Evolutionary conservation across 2,329 filamentous ascomycete species (phyloP), one percentile per base, ranked within the genome.

Genomic region (Hypoxylon sp.): DNA sequence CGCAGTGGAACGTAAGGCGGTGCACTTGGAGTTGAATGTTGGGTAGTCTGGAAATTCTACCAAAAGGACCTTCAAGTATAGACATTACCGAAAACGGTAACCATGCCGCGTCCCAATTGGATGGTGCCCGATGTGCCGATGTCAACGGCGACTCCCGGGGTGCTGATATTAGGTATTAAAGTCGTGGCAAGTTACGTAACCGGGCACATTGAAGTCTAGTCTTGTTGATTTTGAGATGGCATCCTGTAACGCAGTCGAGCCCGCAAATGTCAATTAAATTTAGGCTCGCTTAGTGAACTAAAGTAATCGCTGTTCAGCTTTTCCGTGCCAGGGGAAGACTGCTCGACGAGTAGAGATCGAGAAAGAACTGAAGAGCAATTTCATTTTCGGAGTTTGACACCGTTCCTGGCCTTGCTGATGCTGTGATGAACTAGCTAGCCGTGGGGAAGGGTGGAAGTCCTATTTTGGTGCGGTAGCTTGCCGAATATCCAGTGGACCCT

Each of bases 51-150:
- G 17, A 44, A 17, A 44, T 10, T 44, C 8, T 44, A 44, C 40
- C 40, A 8, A 42, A 42, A 42, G 40, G 7, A 22, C 17, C 40
- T 44, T 14, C 40, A 17, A 40, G 50, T 46, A 62, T 17, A 31
- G 48, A 17, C 25, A 55, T 35, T 56, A 44, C 65, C 65, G 1
- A 56, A 64, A 64, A 46, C 3, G 33, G 55, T 31, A 51, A 30
- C 42, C 50, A 61, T 58, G 53, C 20, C 11, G 56, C 57, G 22
- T 44, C 25, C 11, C 22, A 17, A 54, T 59, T 64, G 55, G 61
- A 46, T 46, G n/a, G 31, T 46, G 30, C 30, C 30, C 20, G 20
- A 20, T 20, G 20, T 20, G 20, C 54, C 37, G 25, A 33, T 30
- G 22, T 17, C 20, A 25, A 42, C 25, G 40, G 22, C 35, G 17